These are phyloP conservation scores for Aspergillus sp. DNA, from an alignment of 2,329 filamentous ascomycete species.

Conservation along the genomic window DNA sequence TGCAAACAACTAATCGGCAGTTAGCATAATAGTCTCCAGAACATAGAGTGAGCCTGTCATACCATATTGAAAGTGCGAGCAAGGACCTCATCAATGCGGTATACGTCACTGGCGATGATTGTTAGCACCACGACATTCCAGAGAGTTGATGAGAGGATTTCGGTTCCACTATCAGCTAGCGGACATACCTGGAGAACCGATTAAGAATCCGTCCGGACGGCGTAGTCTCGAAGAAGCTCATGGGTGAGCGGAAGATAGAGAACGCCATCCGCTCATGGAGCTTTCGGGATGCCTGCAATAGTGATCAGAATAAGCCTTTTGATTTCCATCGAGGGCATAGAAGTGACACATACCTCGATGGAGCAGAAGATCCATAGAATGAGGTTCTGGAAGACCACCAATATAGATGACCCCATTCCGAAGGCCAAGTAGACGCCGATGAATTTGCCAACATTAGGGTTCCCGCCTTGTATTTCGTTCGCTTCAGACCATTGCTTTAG, in stretches of 20 bases:
- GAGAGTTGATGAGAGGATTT: no score
- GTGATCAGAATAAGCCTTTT: background rate
- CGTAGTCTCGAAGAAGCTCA: conserved; percentile 98
- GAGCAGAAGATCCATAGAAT: conserved; percentile 99
- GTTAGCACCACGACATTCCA: no score
- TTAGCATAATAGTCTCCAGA: conserved; percentile 8
- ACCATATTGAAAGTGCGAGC: conserved; percentile 96
- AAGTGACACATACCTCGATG: conserved; percentile 64
- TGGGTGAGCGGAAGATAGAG: conserved; percentile 92
- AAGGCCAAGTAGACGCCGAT: conserved; percentile 94
- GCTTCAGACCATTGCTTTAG: conserved; percentile 83
- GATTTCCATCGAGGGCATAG: no score
- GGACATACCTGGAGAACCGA: conserved; percentile 79
- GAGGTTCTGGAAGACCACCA: conserved; percentile 85
- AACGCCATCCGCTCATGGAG: conserved; percentile 95
- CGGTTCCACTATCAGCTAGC: no score
- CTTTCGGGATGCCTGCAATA: conserved; percentile 75
- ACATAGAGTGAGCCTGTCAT: conserved; percentile 20
- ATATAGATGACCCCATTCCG: conserved; percentile 71
- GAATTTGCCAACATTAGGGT: conserved; percentile 74
- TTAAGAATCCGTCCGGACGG: conserved; percentile 94
- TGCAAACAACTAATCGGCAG: conserved; percentile 50
- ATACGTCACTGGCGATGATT: conserved; percentile 49
- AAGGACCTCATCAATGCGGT: conserved; percentile 77
- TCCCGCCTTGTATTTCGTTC: conserved; percentile 59